Evolutionary conservation across 768 basidiomycete species (phyloP).

Genomic region (Podaxis sp.): DNA sequence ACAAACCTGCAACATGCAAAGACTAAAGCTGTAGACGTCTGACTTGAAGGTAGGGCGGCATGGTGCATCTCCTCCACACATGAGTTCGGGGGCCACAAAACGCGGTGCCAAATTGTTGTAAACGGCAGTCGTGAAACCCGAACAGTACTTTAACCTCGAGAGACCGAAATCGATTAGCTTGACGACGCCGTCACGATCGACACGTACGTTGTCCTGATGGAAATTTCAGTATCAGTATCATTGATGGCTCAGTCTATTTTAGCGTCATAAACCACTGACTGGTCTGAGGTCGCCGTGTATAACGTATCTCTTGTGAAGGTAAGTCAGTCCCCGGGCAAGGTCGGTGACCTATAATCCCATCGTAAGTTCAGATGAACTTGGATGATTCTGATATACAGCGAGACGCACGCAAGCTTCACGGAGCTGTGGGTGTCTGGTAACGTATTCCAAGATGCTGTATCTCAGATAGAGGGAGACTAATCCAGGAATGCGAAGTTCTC

Average conservation of each 20-base stretch:
- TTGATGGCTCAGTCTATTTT: not conserved
- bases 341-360: not conserved
- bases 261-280: not conserved
- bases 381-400: not conserved
- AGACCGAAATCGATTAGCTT: conserved; percentile 10
- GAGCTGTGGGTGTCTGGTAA: not conserved
- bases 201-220: conserved; percentile 5
- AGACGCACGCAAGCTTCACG: not conserved
- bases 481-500: not conserved
- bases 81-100: not conserved
- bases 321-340: not conserved
- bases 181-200: not conserved
- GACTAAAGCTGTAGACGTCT: not conserved
- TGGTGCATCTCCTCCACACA: not conserved
- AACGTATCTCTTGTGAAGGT: not conserved
- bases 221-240: not conserved
- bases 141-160: not conserved
- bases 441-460: not conserved
- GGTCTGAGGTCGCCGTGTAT: not conserved
- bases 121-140: conserved; percentile 1
- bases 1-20: conserved; percentile 3
- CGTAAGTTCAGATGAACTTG: not conserved
- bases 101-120: not conserved
- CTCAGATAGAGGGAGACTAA: not conserved
- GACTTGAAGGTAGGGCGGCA: not conserved